Evolutionary conservation across 768 basidiomycete species (phyloP).

Genomic region (Peribolospora kevripleyi): DNA sequence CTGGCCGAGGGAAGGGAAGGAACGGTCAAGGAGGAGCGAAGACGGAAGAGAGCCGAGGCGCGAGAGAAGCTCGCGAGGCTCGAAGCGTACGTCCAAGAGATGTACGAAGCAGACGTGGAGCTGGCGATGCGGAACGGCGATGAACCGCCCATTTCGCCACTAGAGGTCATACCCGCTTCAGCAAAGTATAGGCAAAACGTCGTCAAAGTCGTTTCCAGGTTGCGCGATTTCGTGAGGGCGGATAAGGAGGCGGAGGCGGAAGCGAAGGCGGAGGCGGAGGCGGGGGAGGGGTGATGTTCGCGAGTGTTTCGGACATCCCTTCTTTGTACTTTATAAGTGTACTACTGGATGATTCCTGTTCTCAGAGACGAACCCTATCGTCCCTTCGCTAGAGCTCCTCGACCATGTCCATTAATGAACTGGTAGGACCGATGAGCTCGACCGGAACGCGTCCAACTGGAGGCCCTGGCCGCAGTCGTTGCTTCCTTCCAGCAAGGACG

Average conservation of each 20-base stretch:
- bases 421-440: too few species aligned
- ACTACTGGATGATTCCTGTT: too few species aligned
- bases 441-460: too few species aligned
- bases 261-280: conserved; percentile 45
- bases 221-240: conserved; percentile 52
- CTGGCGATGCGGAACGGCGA: too few species aligned
- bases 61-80: conserved; percentile 8
- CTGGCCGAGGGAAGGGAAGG: not conserved
- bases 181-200: conserved; percentile 73
- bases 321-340: too few species aligned
- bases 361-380: too few species aligned
- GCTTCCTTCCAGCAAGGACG: too few species aligned
- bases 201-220: conserved; percentile 36
- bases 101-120: conserved; percentile 26
- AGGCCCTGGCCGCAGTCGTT: too few species aligned
- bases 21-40: conserved; percentile 1
- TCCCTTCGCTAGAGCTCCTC: too few species aligned
- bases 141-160: too few species aligned
- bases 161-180: conserved; percentile 45
- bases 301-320: too few species aligned
- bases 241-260: conserved; percentile 52
- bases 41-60: not conserved
- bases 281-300: conserved; percentile 35
- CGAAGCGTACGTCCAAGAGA: conserved; percentile 5
- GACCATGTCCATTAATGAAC: too few species aligned